Evolutionary conservation across 176 grass and related monocot genomes (phyloP).

Genomic region (Cymbopogon citratus): DNA sequence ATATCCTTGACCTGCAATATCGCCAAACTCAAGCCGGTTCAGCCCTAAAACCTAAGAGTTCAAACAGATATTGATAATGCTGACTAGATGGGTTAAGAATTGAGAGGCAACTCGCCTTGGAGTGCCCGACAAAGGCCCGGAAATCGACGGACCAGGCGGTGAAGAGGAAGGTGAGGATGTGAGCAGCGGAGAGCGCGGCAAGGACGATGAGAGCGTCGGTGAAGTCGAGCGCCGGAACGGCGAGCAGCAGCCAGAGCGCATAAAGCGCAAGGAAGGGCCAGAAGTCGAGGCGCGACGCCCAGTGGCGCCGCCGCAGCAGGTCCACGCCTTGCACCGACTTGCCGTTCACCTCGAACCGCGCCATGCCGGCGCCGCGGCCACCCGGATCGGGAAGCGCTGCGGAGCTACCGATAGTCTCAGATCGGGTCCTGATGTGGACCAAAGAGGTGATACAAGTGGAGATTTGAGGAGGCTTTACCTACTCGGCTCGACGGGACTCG

Average conservation of each 20-base stretch:
- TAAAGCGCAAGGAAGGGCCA: slow-evolving; percentile 92
- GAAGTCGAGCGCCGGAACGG: slow-evolving; percentile 80
- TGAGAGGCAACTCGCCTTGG: slow-evolving; percentile 51
- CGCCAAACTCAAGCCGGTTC: slow-evolving; percentile 22
- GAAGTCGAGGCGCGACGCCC: slow-evolving; percentile 79
- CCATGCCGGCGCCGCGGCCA: slow-evolving; percentile 44
- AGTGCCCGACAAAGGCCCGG: slow-evolving; percentile 70
- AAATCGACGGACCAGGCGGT: slow-evolving; percentile 97
- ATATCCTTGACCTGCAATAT: slow-evolving; percentile 66
- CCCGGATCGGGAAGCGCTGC: slow-evolving; percentile 36
- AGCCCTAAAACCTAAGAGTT: slow-evolving; percentile 12
- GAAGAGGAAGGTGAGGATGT: slow-evolving; percentile 85
- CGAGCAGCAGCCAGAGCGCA: slow-evolving; percentile 63
- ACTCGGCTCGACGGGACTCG: not conserved
- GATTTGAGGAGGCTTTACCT: slow-evolving; percentile 22
- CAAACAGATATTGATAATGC: slow-evolving; percentile 2
- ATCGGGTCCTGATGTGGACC: slow-evolving; percentile 27
- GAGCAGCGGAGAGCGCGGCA: slow-evolving; percentile 42
- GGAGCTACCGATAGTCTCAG: slow-evolving; percentile 16
- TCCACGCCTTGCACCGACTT: slow-evolving; percentile 94
- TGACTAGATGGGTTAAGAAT: not conserved
- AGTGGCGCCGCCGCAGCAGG: slow-evolving; percentile 68
- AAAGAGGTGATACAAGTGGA: not conserved
- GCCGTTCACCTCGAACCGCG: slow-evolving; percentile 75
- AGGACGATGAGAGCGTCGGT: slow-evolving; percentile 78